These are phyloP conservation scores for Rutidosis leptorrhynchoides DNA, from an alignment of 129 eudicot species.

Conservation along the genomic window DNA sequence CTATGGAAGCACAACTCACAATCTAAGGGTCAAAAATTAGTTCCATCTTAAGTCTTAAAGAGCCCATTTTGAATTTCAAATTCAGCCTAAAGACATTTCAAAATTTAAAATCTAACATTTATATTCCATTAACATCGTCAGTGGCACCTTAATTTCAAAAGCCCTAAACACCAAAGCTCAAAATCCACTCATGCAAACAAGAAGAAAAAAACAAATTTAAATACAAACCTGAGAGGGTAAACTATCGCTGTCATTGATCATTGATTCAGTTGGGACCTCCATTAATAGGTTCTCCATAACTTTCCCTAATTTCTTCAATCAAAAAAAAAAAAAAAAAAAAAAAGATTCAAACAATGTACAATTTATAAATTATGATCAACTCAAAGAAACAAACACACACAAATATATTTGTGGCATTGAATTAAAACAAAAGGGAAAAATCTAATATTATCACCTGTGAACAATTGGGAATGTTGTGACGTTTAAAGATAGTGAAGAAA, in stretches of 20 bases:
- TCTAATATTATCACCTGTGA: slow-evolving; percentile 33
- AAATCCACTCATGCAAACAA: not conserved
- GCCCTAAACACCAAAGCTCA: not conserved
- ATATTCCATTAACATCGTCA: not conserved
- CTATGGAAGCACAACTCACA: too few species aligned
- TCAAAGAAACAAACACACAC: not conserved
- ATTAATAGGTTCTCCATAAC: slow-evolving; percentile 47
- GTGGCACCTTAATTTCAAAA: not conserved
- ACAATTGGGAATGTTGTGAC: slow-evolving; percentile 18
- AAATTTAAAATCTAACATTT: too few species aligned
- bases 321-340: not conserved
- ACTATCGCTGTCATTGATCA: slow-evolving; percentile 3
- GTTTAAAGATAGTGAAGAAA: slow-evolving; percentile 34
- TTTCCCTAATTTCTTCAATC: slow-evolving; percentile 38
- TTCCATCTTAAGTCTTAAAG: too few species aligned
- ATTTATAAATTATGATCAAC: slow-evolving; percentile 10
- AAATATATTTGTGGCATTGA: too few species aligned
- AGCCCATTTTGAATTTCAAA: too few species aligned
- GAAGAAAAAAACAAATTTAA: not conserved
- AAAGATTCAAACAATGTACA: not conserved
- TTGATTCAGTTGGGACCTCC: slow-evolving; percentile 18
- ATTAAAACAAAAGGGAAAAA: not conserved
- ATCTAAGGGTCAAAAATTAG: too few species aligned
- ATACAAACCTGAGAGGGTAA: slow-evolving; percentile 41
- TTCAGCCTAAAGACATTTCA: too few species aligned